Evolutionary conservation across 768 basidiomycete genomes (phyloP).

Genomic region (Kwoniella pini): DNA sequence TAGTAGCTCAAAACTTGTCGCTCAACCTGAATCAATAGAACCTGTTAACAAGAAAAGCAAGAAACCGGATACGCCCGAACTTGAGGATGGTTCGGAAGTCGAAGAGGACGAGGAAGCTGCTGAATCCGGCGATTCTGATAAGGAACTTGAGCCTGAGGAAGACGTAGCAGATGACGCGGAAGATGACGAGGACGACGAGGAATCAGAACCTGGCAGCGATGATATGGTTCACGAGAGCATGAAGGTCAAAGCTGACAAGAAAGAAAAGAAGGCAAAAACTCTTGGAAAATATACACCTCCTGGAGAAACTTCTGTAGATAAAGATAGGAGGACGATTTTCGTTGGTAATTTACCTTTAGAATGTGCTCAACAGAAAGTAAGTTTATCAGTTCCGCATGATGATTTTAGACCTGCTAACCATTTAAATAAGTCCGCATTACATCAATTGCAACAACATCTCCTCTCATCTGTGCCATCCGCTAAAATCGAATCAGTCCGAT

Average conservation of each 20-base stretch:
- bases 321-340: constrained; percentile 84
- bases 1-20: constrained; percentile 18
- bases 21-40: constrained; percentile 11
- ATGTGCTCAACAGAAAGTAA: constrained; percentile 73
- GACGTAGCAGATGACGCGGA: constrained; percentile 24
- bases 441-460: constrained; percentile 75
- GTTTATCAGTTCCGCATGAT: constrained; percentile 35
- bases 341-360: constrained; percentile 82
- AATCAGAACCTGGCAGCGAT: constrained; percentile 44
- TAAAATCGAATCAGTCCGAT: constrained; percentile 88
- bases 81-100: constrained; percentile 34
- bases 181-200: constrained; percentile 44
- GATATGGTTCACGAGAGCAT: constrained; percentile 70
- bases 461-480: constrained; percentile 69
- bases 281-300: constrained; percentile 61
- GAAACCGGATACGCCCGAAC: constrained; percentile 19
- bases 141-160: no score
- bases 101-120: constrained; percentile 25
- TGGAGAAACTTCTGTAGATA: constrained; percentile 71
- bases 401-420: background rate
- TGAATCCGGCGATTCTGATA: no score
- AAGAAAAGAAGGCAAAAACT: constrained; percentile 34
- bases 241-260: constrained; percentile 46
- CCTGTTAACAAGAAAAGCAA: constrained; percentile 24
- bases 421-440: constrained; percentile 59